Evolutionary conservation across 1,284 basidiomycete species (phyloP), one percentile per base, ranked within the genome.

Genomic region (Tetrapyrgos nigripes): DNA sequence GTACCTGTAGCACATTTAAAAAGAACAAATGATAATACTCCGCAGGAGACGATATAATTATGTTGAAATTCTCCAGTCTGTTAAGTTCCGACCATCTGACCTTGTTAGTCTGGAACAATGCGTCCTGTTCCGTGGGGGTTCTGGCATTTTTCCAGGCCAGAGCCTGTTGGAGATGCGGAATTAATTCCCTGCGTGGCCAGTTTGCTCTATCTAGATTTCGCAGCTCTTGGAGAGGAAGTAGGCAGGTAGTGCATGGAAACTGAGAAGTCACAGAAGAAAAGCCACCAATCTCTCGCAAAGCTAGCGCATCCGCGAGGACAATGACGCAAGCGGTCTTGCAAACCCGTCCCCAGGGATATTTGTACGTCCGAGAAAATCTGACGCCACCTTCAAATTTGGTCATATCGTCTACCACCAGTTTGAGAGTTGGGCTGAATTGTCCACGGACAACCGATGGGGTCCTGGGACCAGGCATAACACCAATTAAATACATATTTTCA

Each of bases 81-180:
- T 76, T 62, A 3, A 81, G 61, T 47, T 76, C 70, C 0, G 75
- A 74, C 70, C 73, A 79, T 2, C 69, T 65, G 4, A 76, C 45
- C 5, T 76, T 75, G 55, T 64, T 46, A 31, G 49, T 44, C 13
- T 66, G 55, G 44, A 68, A 69, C 21, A 50, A 9, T 13, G 3
- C n/a, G 3, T 55, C n/a, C 23, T 29, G 45, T 10, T 24, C 27
- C 21, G 19, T 21, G 3, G 8, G 11, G 14, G 23, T 35, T 19
- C 17, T 17, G 11, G 45, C 31, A 26, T 48, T 17, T 62, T 50
- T 9, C 53, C 47, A 13, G 64, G 50, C 8, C 9, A 24, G 8
- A 14, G 53, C 53, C 29, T 17, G n/a, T 8, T 31, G 4, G 19
- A 24, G 9, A 40, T 55, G 53, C 13, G 10, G 9, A 19, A 17